Evolutionary conservation across 2,329 filamentous ascomycete genomes (phyloP).

Genomic region (Aaosphaeria arxii): DNA sequence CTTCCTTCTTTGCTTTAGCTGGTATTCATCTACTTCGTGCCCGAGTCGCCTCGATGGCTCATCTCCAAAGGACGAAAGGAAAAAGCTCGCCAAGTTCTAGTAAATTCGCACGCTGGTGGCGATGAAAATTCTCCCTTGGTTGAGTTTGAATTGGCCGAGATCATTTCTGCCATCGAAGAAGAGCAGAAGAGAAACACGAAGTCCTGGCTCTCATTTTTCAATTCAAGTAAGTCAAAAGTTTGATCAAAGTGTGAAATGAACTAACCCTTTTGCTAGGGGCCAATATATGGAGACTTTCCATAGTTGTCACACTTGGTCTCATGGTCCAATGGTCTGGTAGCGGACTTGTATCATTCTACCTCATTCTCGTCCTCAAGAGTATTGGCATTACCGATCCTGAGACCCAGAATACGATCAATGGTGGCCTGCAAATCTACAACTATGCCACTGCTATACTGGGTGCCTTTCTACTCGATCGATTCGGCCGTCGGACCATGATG

Average conservation of each 20-base stretch:
- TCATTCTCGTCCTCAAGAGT: constrained; percentile 36
- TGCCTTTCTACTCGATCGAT: constrained; percentile 40
- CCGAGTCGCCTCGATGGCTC: background rate
- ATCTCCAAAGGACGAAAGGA: background rate
- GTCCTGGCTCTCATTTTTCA: too few species aligned
- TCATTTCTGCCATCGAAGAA: background rate
- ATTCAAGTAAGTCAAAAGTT: too few species aligned
- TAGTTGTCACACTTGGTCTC: constrained; percentile 32
- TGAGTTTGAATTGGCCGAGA: background rate
- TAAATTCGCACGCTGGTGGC: background rate
- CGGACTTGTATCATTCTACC: constrained; percentile 38
- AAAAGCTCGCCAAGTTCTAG: background rate
- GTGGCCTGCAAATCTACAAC: constrained; percentile 42
- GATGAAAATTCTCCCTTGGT: background rate
- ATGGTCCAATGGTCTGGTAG: constrained; percentile 42
- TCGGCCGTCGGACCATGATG: constrained; percentile 45
- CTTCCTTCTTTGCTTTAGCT: background rate
- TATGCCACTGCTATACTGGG: constrained; percentile 34
- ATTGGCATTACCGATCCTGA: constrained; percentile 36
- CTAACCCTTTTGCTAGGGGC: constrained; percentile 18
- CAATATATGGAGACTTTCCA: constrained; percentile 38
- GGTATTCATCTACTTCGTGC: background rate
- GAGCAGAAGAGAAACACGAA: too few species aligned
- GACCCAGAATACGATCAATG: constrained; percentile 39
- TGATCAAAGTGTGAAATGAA: background rate